A percentile compares a stretch with the other conserved stretches of the same genome.
Evolutionary conservation across 495 filamentous ascomycete species (phyloP).

Genomic region (Trichocladium antarcticum): DNA sequence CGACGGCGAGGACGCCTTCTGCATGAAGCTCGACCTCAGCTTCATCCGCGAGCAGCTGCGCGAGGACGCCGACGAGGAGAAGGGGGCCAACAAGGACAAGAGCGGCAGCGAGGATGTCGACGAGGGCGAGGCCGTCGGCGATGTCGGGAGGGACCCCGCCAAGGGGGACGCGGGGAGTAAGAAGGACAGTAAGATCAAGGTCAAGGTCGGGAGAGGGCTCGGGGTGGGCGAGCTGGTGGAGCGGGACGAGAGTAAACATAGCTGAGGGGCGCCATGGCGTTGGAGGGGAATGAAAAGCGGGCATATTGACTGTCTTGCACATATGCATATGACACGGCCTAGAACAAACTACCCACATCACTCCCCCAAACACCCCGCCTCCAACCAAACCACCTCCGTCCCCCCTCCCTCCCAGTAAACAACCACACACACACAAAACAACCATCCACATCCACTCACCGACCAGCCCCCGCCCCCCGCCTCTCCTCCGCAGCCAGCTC

Average conservation of each 20-base stretch:
- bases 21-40: conserved; percentile 77
- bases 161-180: conserved; percentile 15
- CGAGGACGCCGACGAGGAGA: conserved; percentile 28
- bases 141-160: conserved; percentile 32
- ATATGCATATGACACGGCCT: too few relatives aligned
- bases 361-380: background rate
- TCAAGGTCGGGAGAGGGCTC: conserved; percentile 69
- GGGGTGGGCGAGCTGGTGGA: conserved; percentile 82
- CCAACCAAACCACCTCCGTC: background rate
- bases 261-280: conserved; percentile 3
- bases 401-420: conserved; percentile 8
- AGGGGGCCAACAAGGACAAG: conserved; percentile 18
- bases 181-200: conserved; percentile 38
- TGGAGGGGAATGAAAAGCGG: conserved; percentile 4
- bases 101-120: conserved; percentile 7
- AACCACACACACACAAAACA: background rate
- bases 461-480: conserved; percentile 8
- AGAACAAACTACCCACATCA: background rate
- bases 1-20: conserved; percentile 91
- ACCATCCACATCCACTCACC: background rate
- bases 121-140: conserved; percentile 32
- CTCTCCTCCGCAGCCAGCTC: conserved; percentile 26
- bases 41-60: conserved; percentile 44
- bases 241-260: conserved; percentile 53
- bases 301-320: too few relatives aligned